These are phyloP conservation scores for Pseudogymnoascus sp. DNA, from an alignment of 2,329 filamentous ascomycete genomes.

Conservation along the genomic window DNA sequence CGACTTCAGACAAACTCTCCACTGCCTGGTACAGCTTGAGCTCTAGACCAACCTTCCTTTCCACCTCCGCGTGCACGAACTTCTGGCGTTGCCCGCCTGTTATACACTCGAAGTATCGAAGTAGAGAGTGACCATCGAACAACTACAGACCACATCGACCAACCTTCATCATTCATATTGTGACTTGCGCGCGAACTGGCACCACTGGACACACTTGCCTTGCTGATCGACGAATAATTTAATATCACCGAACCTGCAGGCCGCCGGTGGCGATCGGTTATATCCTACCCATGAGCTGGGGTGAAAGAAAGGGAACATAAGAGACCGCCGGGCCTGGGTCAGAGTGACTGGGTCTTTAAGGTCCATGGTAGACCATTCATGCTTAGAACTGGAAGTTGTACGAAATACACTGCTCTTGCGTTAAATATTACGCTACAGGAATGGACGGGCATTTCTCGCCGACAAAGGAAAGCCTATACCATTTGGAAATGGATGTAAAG, in stretches of 20 bases:
- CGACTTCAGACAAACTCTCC: not conserved
- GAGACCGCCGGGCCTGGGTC: not conserved
- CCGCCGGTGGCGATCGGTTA: not conserved
- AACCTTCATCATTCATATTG: not conserved
- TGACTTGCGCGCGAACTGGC: not conserved
- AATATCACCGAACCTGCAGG: not conserved
- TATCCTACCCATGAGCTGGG: not conserved
- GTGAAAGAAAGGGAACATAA: not conserved
- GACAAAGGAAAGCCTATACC: slow-evolving; percentile 59
- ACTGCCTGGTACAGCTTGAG: not conserved
- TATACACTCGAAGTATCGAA: not conserved
- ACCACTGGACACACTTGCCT: not conserved
- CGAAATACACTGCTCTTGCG: not conserved
- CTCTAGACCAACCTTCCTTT: not conserved
- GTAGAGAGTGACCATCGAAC: not conserved
- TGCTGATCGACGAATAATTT: slow-evolving; percentile 1
- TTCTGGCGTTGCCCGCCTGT: not conserved
- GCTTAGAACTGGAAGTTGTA: not conserved
- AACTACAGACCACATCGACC: not conserved
- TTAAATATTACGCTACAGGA: not conserved
- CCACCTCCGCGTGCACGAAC: not conserved
- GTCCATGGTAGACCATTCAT: slow-evolving; percentile 7
- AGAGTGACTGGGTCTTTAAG: slow-evolving; percentile 2
- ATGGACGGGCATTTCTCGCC: slow-evolving; percentile 60
- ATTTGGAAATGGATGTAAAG: slow-evolving; percentile 65